Percentiles rank a stretch among this genome's conserved stretches.
These are phyloP conservation scores for Exidia glandulosa DNA, from an alignment of 768 basidiomycete species.

Conservation along the genomic window DNA sequence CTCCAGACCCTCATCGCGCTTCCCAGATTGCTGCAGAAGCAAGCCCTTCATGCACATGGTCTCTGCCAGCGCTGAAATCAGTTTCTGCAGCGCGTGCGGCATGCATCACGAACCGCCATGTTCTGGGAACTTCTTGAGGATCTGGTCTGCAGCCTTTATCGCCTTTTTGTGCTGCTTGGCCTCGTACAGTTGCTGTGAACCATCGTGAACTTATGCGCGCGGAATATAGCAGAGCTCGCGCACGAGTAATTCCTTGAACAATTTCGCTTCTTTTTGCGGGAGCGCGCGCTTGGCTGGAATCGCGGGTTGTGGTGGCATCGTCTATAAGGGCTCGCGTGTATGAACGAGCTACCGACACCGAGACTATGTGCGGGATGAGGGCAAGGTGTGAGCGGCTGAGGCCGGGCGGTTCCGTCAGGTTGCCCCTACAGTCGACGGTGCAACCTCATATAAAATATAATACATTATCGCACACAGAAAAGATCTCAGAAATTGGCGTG, in stretches of 20 bases:
- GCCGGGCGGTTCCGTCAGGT: too few relatives aligned
- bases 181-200: conserved; percentile 58
- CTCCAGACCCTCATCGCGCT: conserved; percentile 70
- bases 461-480: too few relatives aligned
- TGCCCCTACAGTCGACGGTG: too few relatives aligned
- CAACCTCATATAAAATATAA: too few relatives aligned
- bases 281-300: conserved; percentile 34
- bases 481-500: too few relatives aligned
- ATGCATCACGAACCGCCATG: conserved; percentile 72
- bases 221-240: background rate
- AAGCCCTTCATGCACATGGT: conserved; percentile 96
- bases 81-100: background rate
- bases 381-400: too few relatives aligned
- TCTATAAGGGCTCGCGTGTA: too few relatives aligned
- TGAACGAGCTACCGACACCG: too few relatives aligned
- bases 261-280: conserved; percentile 69
- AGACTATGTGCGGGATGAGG: too few relatives aligned
- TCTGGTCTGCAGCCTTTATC: conserved; percentile 81
- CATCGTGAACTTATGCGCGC: background rate
- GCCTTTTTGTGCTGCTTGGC: conserved; percentile 80
- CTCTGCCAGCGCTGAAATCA: conserved; percentile 37
- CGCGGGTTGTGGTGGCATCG: background rate
- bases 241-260: conserved; percentile 79
- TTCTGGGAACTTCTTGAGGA: conserved; percentile 90
- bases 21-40: conserved; percentile 67